Conservation (phyloP, 2,329 filamentous ascomycete genomes). For the Alternaria triticimaculans region DNA sequence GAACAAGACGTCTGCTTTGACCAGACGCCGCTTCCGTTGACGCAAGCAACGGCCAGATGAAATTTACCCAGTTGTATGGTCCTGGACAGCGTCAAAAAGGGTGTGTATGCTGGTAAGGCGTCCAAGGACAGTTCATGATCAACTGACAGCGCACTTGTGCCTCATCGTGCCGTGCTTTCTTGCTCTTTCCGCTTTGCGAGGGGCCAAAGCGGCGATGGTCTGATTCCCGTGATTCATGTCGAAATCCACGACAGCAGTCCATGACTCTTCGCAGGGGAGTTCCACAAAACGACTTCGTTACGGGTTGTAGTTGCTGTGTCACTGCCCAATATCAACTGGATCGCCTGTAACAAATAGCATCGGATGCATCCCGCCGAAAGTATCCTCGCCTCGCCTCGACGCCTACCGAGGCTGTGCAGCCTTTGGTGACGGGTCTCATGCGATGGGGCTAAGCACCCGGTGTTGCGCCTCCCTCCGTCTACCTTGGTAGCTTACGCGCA, state of each 20-base stretch:
- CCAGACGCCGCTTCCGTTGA: neutral
- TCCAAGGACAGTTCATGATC: neutral
- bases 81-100: neutral
- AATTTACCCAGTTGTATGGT: neutral
- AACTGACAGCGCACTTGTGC: neutral
- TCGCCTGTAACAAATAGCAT: neutral
- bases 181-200: neutral
- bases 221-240: neutral
- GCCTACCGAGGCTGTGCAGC: neutral
- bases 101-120: neutral
- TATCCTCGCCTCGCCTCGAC: neutral
- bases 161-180: neutral
- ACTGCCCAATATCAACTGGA: neutral
- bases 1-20: neutral
- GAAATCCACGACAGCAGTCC: neutral
- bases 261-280: neutral
- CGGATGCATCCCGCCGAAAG: neutral
- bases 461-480: neutral
- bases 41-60: neutral
- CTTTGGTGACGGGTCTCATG: neutral
- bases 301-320: neutral
- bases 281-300: neutral
- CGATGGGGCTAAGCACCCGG: neutral
- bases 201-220: neutral
- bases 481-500: neutral